Base-by-base conservation (phyloP, 257 asterid genomes). In the Eucommia ulmoides region DNA sequence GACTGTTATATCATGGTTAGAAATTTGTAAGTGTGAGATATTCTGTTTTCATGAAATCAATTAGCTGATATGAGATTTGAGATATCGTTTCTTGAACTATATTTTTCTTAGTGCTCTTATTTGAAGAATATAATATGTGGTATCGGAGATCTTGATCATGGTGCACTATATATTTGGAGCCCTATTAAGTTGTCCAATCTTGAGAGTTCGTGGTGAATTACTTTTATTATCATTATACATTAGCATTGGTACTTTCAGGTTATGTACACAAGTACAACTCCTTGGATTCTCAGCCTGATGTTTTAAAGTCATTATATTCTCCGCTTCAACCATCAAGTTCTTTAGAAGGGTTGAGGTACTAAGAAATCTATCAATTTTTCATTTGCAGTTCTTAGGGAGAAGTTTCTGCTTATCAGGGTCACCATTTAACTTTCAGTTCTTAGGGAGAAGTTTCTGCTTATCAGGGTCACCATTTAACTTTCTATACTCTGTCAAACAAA, bases 201-300 rank as follows among this genome's bases (percentile, higher is more conserved):
- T n/a, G n/a, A n/a, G n/a, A n/a, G n/a, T n/a, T n/a, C n/a, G n/a
- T n/a, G n/a, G n/a, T n/a, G n/a, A n/a, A n/a, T n/a, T n/a, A n/a
- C n/a, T n/a, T n/a, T n/a, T n/a, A n/a, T 38, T 38, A 38, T 38
- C n/a, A 14, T 38, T 38, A 14, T 38, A 2, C 45, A 52, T 0
- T 24, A 25, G 62, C 49, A 22, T 23, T 64, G 50, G 45, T 61
- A 60, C 58, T 59, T 72, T 70, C 81, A 89, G 98, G 94, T 60
- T 86, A 83, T 66, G 93, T 89, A 48, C 86, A 80, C 66, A 84
- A 82, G 64, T 85, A 81, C 82, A 89, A 89, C 65, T 75, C 86
- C 6, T 66, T 85, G 85, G 88, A 85, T 68, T 89, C 93, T 42
- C 88, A 83, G 61, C 98, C 98, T 26, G 98, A 89, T 65, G 98